Evolutionary conservation across 371 early-diverging fungal species (phyloP).

Genomic region (Mucor lusitanicus): DNA sequence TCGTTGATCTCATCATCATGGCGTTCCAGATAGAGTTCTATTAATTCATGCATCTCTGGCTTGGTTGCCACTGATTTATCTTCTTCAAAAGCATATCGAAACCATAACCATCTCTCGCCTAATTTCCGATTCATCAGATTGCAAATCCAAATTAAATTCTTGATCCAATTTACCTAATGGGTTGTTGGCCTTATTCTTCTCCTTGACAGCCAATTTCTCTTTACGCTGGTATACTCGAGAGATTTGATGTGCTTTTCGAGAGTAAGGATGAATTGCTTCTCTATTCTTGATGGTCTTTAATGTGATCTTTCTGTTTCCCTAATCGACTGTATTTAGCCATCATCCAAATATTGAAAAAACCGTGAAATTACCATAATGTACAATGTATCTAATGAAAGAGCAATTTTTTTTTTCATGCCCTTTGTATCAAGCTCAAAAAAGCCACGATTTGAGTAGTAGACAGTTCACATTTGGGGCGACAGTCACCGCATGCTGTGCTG

Average conservation of each 20-base stretch:
- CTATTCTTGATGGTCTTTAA: slow-evolving; percentile 64
- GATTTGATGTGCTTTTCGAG: slow-evolving; percentile 62
- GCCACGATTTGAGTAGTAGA: slow-evolving; percentile 1
- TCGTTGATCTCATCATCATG: slow-evolving; percentile 56
- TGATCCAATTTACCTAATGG: slow-evolving; percentile 32
- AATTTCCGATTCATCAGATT: not conserved
- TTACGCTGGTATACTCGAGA: slow-evolving; percentile 53
- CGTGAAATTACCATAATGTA: not conserved
- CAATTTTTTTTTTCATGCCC: not conserved
- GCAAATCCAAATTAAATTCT: not conserved
- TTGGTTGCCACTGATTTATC: slow-evolving; percentile 38
- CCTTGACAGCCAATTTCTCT: slow-evolving; percentile 50
- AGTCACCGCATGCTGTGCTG: not conserved
- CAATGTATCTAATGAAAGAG: not conserved
- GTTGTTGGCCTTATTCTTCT: slow-evolving; percentile 29
- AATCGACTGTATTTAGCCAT: not conserved
- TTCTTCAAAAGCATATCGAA: slow-evolving; percentile 60
- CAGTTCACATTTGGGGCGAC: not conserved
- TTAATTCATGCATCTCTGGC: slow-evolving; percentile 52
- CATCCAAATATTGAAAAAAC: not conserved
- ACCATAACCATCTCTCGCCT: slow-evolving; percentile 65
- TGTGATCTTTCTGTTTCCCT: slow-evolving; percentile 57
- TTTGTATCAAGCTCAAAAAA: not conserved
- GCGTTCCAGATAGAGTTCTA: slow-evolving; percentile 51
- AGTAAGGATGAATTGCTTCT: slow-evolving; percentile 64